Base-by-base conservation (phyloP, 2,329 filamentous ascomycete species). In the Neoascochyta sp. region DNA sequence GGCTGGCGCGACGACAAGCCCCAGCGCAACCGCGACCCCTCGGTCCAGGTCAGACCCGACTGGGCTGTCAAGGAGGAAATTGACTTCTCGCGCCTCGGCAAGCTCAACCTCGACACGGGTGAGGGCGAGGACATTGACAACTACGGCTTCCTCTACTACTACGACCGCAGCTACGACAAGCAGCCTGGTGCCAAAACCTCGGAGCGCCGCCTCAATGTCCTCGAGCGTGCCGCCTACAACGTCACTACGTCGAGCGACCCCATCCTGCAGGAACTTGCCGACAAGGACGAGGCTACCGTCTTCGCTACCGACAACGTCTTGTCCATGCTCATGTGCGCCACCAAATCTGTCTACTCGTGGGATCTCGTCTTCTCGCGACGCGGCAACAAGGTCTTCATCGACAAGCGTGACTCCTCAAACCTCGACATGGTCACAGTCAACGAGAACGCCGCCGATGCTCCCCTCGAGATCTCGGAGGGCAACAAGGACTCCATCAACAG, bases 1-100 rank as follows among this genome's bases (percentile, higher is more conserved):
- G 92, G 92, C 62, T 96, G 92, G 90, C 94, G 92, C 70, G 92
- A 98, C 63, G 92, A 98, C 73, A 96, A 96, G 80, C 92, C 92
- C 39, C 80, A 90, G 65, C 83, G 92, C 57, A 95, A 94, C 69
- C 86, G 92, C 39, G 92, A 98, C 70, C 85, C 90, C 8, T 95
- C 88, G 19, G 86, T 98, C 60, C 90, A 90, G 70, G 88, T 96
- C 67, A 93, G 93, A 69, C 79, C 89, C 13, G 89, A 95, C 64
- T 98, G 92, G 92, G 77, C 80, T 59, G 78, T 98, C 70, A 74
- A 95, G 55, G 92, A 98, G 71, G 92, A 98, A 75, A 95, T 98
- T 64, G 92, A 98, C 67, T 98, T 94, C 71, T 90, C 87, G 71
- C 84, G 92, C 49, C 78, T 98, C 50, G 76, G 79, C 51, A 98